Conservation (phyloP, 1,139 yeast genomes). For the Taphrina sp. region DNA sequence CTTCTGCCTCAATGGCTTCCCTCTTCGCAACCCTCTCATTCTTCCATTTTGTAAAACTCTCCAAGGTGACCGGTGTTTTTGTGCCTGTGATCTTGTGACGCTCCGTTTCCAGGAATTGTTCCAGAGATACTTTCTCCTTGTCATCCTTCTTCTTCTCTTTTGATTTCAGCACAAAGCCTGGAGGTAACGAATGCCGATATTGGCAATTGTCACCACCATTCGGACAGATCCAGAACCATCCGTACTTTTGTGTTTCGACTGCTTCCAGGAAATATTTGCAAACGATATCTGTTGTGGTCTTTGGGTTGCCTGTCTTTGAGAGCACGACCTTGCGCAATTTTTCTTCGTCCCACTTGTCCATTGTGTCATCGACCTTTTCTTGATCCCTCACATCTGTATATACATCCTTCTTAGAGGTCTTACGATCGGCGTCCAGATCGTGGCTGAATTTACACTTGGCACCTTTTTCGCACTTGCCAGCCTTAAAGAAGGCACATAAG, state of each 20-base stretch:
- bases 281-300: conserved; percentile 90
- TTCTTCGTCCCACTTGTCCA: conserved; percentile 98
- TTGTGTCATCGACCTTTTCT: conserved; percentile 75
- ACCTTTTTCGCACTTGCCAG: conserved; percentile 88
- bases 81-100: conserved; percentile 76
- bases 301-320: conserved; percentile 92
- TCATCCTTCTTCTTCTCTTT: conserved; percentile 85
- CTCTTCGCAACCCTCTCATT: conserved; percentile 61
- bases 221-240: conserved; percentile 99
- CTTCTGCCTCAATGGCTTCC: conserved; percentile 55
- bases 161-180: conserved; percentile 93
- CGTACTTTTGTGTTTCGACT: conserved; percentile 94
- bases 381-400: conserved; percentile 79
- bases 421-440: conserved; percentile 80
- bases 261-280: conserved; percentile 95
- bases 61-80: conserved; percentile 84
- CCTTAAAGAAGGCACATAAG: conserved; percentile 84
- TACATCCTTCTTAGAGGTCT: conserved; percentile 83
- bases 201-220: conserved; percentile 85
- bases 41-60: conserved; percentile 85
- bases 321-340: conserved; percentile 79
- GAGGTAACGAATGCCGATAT: conserved; percentile 94
- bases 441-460: conserved; percentile 91
- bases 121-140: conserved; percentile 88
- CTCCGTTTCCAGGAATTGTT: conserved; percentile 93